Base-by-base conservation (phyloP, 768 basidiomycete genomes). In the Mycena rosella region DNA sequence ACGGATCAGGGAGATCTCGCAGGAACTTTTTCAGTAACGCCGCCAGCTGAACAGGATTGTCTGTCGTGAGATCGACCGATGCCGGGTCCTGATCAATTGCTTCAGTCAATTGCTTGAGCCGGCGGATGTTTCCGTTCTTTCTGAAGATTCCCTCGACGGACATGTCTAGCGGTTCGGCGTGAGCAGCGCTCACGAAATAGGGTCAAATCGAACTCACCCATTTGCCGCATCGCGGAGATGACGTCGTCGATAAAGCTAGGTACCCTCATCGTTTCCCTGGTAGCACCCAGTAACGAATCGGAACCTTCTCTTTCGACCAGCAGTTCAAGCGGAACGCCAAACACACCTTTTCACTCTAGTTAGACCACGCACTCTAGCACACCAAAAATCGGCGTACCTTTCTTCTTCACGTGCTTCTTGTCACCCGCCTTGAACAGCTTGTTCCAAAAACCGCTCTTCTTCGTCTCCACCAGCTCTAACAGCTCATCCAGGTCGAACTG, bases 181-280 rank as follows among this genome's bases (percentile, higher is more conserved):
- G 7, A 67, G 42, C 24, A 52, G 44, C n/a, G 32, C 26, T 42
- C 53, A 22, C 24, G 38, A 11, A 24, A 66, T 8, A 15, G 32
- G 32, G 20, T 17, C 24, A 26, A 17, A 44, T 11, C 17, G 11
- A 20, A 81, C 92, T 70, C 63, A 98, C 97, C 97, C 98, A 99
- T 99, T 78, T 98, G 96, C 76, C 93, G 87, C 98, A 99, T 99
- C 14, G 98, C 96, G 56, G 96, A 97, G 51, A 99, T 89, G 65
- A 98, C 95, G 75, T 99, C 98, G 77, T 99, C 98, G 63, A 99
- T 94, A 77, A 99, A 98, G 78, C 95, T 98, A 17, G 98, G 98
- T 24, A 99, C 91, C 72, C 95, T 86, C 69, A 99, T 75, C 9
- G 95, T 88, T 38, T 88, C 90, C 38, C 93, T 88, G 8, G 96